Percentiles rank a stretch among this genome's conserved stretches.
Conservation (phyloP, 2,329 filamentous ascomycete species). For the Helminthosporium solani region DNA sequence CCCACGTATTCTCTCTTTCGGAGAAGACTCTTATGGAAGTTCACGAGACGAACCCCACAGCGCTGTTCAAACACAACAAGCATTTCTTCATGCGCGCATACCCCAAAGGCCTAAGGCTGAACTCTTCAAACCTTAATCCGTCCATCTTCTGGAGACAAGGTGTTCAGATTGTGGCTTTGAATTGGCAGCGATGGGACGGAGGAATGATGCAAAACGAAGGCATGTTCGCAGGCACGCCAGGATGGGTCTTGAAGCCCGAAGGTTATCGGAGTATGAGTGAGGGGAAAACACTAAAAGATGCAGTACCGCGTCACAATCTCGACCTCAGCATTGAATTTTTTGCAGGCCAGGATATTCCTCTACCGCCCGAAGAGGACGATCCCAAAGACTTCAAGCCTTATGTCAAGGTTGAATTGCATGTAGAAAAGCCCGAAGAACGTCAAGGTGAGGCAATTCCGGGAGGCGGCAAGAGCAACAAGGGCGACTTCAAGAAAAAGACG, state of each 20-base stretch:
- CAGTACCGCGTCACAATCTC: constrained; percentile 56
- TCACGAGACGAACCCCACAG: constrained; percentile 54
- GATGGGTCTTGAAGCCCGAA: constrained; percentile 82
- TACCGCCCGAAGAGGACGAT: constrained; percentile 58
- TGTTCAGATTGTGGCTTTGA: constrained; percentile 86
- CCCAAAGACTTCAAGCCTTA: constrained; percentile 67
- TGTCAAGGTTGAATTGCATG: constrained; percentile 77
- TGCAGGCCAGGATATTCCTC: constrained; percentile 73
- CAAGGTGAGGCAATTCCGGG: constrained; percentile 46
- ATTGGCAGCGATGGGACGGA: constrained; percentile 89
- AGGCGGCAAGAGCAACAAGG: constrained; percentile 55
- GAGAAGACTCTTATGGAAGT: constrained; percentile 67
- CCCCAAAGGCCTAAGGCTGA: constrained; percentile 76
- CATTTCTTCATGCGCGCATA: constrained; percentile 84
- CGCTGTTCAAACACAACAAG: constrained; percentile 79
- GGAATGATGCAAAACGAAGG: constrained; percentile 96
- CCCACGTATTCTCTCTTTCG: constrained; percentile 65
- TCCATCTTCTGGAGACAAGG: constrained; percentile 83
- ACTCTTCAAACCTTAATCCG: constrained; percentile 85
- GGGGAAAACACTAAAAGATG: constrained; percentile 46
- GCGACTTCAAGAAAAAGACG: constrained; percentile 50
- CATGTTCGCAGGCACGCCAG: constrained; percentile 79
- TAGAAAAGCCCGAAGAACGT: constrained; percentile 63
- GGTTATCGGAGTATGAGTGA: constrained; percentile 60
- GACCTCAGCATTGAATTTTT: constrained; percentile 71